Base-by-base conservation (phyloP, 2,329 filamentous ascomycete genomes). In the Dactylellina cionopaga region DNA sequence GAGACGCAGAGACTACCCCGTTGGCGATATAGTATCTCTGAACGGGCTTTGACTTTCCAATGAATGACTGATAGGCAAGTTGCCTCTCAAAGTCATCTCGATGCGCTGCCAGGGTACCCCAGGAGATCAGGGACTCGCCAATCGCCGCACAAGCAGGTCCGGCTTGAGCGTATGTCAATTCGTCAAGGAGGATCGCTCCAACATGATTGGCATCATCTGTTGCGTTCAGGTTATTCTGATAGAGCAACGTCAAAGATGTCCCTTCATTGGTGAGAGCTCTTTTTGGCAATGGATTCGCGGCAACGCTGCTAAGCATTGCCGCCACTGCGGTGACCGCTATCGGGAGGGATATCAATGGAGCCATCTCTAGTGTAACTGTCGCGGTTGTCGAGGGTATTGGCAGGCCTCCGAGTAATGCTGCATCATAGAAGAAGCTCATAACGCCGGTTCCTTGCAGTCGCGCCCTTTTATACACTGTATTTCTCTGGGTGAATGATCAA, bases 161-260 rank as follows among this genome's bases (percentile, higher is more conserved):
- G 24, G 81, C 83, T 49, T 80, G 77, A 15, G 77, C 75, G 37
- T 79, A 78, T 5, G 78, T 75, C 51, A 82, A 77, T 2, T 81
- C 78, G 60, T 84, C 84, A 41, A 86, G 78, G 5, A 86, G 77
- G 43, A 86, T 81, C 2, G 84, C 84, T 9, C 84, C 82, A 15
- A 84, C 79, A 75, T 86, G 84, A 72, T 85, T 85, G 24, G 77
- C 79, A 77, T 85, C 83, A 71, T 86, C 84, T 0, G 83, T 83
- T 5, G 79, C 80, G 75, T 86, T 86, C 22, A 86, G 79, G 39
- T 85, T 85, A 77, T 86, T 86, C 75, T 85, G 84, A 69, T 83
- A 86, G 6, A 85, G 76, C 5, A 85, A 78, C 0, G 83, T 84
- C 58, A 85, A 75, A 0, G 83, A 85, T 0, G 81, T 83, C 22